phyloP scores from a whole-genome alignment of 805 yeast genomes.

The Sugiyamaella americana region DNA sequence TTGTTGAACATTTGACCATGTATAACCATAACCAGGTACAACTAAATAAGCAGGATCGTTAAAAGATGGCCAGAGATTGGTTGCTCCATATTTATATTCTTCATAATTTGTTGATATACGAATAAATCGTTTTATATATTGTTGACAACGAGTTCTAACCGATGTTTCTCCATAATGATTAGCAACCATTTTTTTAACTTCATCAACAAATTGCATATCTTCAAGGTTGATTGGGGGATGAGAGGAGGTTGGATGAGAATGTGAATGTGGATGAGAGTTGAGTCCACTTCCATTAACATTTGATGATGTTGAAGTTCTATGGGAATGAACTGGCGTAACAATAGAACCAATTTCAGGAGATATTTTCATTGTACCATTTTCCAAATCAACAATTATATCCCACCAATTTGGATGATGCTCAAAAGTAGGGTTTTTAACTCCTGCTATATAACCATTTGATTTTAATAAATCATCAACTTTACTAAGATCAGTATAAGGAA shows the following conservation, averaged over 20 bases:
- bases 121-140: constrained; percentile 25
- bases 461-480: constrained; percentile 45
- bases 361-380: constrained; percentile 34
- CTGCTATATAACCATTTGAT: constrained; percentile 49
- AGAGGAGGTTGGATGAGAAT: constrained; percentile 1
- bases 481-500: constrained; percentile 52
- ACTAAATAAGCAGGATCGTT: constrained; percentile 16
- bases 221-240: constrained; percentile 11
- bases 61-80: constrained; percentile 11
- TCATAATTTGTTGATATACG: constrained; percentile 27
- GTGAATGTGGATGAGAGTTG: too few relatives aligned
- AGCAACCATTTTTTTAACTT: constrained; percentile 24
- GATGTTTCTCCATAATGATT: constrained; percentile 28
- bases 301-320: background rate
- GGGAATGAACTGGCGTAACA: constrained; percentile 1
- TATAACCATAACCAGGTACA: constrained; percentile 29
- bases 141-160: constrained; percentile 25
- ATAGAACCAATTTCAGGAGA: constrained; percentile 17
- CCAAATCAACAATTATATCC: constrained; percentile 52
- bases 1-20: constrained; percentile 26
- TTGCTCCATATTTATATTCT: constrained; percentile 22
- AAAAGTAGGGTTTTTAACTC: constrained; percentile 57
- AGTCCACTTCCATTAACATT: background rate
- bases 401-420: constrained; percentile 48
- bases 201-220: constrained; percentile 25